Evolutionary conservation across 2,329 filamentous ascomycete species (phyloP).

Genomic region (Scorias spongiosa): DNA sequence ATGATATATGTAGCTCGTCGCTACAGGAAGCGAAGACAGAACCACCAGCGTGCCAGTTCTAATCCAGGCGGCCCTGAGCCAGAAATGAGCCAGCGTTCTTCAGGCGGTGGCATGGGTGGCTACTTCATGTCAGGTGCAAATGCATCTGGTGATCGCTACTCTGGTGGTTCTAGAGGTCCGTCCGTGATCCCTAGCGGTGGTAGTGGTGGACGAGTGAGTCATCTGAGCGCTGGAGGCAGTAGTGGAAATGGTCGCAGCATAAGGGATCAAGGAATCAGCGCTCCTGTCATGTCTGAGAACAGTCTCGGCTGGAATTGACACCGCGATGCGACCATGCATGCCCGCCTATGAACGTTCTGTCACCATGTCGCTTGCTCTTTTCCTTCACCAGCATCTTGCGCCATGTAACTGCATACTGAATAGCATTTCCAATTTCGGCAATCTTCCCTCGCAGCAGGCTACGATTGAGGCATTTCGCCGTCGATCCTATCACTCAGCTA

Average conservation of each 20-base stretch:
- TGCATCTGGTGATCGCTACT: constrained; percentile 21
- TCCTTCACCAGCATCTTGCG: constrained; percentile 2
- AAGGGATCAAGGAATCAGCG: constrained; percentile 62
- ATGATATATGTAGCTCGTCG: constrained; percentile 88
- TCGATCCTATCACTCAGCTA: too few species aligned
- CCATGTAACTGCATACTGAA: constrained; percentile 1
- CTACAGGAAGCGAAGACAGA: constrained; percentile 62
- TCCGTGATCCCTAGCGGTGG: constrained; percentile 22
- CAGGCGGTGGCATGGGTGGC: constrained; percentile 25
- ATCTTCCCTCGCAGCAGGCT: background rate
- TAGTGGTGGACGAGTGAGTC: constrained; percentile 23
- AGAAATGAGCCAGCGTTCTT: constrained; percentile 25
- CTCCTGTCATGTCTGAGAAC: constrained; percentile 84
- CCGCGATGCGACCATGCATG: background rate
- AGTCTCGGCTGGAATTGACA: constrained; percentile 85
- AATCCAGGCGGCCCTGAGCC: constrained; percentile 53
- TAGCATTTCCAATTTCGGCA: background rate
- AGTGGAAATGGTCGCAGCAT: constrained; percentile 53
- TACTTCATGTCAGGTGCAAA: constrained; percentile 54
- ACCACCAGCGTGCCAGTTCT: constrained; percentile 62
- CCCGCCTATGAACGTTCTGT: background rate
- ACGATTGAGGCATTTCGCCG: too few species aligned
- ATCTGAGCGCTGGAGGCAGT: constrained; percentile 36
- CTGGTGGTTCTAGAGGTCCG: background rate
- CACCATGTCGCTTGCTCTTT: too few species aligned